These are phyloP conservation scores for Phalaenopsis equestris DNA, from an alignment of 106 monocot genomes.

Conservation along the genomic window DNA sequence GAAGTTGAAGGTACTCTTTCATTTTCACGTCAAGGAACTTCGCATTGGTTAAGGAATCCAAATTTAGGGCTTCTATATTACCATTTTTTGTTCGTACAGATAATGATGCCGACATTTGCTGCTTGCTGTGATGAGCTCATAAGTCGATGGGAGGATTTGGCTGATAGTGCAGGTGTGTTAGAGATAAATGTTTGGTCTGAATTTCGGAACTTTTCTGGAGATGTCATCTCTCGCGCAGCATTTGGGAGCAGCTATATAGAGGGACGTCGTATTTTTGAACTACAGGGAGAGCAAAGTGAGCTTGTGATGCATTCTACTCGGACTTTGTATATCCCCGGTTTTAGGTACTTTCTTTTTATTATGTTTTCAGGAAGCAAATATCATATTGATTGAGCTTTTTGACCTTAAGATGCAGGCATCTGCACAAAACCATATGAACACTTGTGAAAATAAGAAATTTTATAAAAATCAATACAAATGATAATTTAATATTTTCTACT, in stretches of 20 bases:
- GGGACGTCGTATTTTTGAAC: slow-evolving; percentile 32
- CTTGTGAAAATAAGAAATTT: too few relatives aligned
- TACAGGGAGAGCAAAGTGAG: slow-evolving; percentile 30
- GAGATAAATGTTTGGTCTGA: slow-evolving; percentile 56
- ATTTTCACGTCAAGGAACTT: neutral
- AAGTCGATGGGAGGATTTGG: slow-evolving; percentile 15
- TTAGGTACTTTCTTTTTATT: slow-evolving; percentile 17
- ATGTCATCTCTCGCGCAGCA: slow-evolving; percentile 56
- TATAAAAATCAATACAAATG: too few relatives aligned
- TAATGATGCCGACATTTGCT: slow-evolving; percentile 16
- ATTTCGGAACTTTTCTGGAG: slow-evolving; percentile 48
- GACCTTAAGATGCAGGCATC: too few relatives aligned
- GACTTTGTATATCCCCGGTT: slow-evolving; percentile 37
- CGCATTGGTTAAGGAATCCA: too few relatives aligned
- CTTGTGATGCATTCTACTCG: slow-evolving; percentile 17
- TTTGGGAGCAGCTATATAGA: slow-evolving; percentile 45
- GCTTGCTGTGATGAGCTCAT: slow-evolving; percentile 31
- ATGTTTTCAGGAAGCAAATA: neutral
- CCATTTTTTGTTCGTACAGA: neutral
- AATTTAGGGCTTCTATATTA: too few relatives aligned
- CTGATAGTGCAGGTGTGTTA: slow-evolving; percentile 9
- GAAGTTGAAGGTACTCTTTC: slow-evolving; percentile 62
- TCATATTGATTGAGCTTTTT: too few relatives aligned
- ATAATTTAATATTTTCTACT: too few relatives aligned
- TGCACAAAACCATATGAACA: too few relatives aligned